These are phyloP conservation scores for Arachnomyces sp. DNA, from an alignment of 2,329 filamentous ascomycete species.

Conservation along the genomic window DNA sequence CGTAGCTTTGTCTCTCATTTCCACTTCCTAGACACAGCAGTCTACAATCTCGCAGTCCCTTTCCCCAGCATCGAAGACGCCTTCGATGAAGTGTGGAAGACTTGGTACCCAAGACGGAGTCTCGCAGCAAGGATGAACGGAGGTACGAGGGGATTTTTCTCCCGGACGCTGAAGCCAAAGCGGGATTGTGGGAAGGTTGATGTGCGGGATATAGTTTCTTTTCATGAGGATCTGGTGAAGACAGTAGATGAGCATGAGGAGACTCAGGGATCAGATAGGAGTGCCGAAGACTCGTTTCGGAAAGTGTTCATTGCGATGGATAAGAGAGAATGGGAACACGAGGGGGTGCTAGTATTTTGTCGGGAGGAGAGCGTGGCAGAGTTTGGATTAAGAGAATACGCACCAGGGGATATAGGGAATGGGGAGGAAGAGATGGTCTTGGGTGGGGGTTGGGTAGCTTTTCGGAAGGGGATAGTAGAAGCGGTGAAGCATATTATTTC, in stretches of 20 bases:
- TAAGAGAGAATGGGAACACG: background rate
- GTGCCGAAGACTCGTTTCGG: constrained; percentile 1
- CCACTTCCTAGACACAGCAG: background rate
- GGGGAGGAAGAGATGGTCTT: background rate
- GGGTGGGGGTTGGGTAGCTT: background rate
- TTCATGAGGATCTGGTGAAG: background rate
- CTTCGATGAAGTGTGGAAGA: constrained; percentile 4
- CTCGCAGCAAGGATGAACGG: background rate
- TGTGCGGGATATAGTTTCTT: background rate
- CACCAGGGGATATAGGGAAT: too few relatives aligned
- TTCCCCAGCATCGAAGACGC: background rate
- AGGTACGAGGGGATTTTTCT: constrained; percentile 1
- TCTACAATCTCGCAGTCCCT: constrained; percentile 1
- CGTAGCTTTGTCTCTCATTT: background rate
- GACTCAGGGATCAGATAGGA: background rate
- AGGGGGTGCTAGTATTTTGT: constrained; percentile 1
- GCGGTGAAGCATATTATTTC: constrained; percentile 3
- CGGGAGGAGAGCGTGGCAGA: background rate
- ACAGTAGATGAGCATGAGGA: background rate
- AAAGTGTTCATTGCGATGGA: background rate
- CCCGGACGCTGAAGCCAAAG: background rate
- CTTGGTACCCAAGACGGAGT: constrained; percentile 4
- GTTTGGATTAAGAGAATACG: background rate
- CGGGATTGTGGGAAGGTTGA: background rate
- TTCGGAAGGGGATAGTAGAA: constrained; percentile 1